Evolutionary conservation across 2,329 filamentous ascomycete species (phyloP).

Genomic region (Colletotrichum chlorophyti): DNA sequence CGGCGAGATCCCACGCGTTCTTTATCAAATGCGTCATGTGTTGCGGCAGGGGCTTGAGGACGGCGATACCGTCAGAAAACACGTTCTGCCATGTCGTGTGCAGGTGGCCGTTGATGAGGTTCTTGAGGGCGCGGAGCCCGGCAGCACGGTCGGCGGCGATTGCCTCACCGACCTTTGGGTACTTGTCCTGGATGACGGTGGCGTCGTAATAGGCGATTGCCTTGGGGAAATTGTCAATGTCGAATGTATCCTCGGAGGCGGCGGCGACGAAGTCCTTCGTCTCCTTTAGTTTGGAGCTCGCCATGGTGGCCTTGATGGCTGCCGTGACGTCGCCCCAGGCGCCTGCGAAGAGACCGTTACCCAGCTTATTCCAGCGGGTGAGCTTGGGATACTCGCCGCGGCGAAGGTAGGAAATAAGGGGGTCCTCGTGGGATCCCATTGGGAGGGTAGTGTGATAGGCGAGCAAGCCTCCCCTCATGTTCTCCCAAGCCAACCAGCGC

Average conservation of each 20-base stretch:
- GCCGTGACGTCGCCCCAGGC: conserved; percentile 68
- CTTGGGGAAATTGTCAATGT: conserved; percentile 67
- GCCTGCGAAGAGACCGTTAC: conserved; percentile 76
- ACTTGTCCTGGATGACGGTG: conserved; percentile 67
- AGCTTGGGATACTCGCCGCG: conserved; percentile 76
- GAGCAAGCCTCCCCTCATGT: conserved; percentile 85
- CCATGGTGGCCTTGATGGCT: conserved; percentile 67
- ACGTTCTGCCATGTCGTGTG: conserved; percentile 84
- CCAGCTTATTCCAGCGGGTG: conserved; percentile 76
- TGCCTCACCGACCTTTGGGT: conserved; percentile 70
- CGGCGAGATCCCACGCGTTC: conserved; percentile 75
- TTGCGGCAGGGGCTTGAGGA: conserved; percentile 80
- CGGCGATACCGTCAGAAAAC: conserved; percentile 78
- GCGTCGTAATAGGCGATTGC: conserved; percentile 81
- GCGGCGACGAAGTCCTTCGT: conserved; percentile 70
- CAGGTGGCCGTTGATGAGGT: conserved; percentile 83
- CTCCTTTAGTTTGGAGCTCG: conserved; percentile 58
- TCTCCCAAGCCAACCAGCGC: conserved; percentile 91
- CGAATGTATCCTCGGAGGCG: conserved; percentile 65
- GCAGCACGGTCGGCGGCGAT: conserved; percentile 62
- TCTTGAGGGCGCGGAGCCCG: conserved; percentile 71
- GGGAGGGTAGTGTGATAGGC: conserved; percentile 82
- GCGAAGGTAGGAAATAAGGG: conserved; percentile 74
- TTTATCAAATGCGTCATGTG: conserved; percentile 77
- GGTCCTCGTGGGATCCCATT: conserved; percentile 79